Percentiles rank a stretch among this genome's conserved stretches.
Conservation (phyloP, 2,329 filamentous ascomycete genomes). For the Alternaria triticina region DNA sequence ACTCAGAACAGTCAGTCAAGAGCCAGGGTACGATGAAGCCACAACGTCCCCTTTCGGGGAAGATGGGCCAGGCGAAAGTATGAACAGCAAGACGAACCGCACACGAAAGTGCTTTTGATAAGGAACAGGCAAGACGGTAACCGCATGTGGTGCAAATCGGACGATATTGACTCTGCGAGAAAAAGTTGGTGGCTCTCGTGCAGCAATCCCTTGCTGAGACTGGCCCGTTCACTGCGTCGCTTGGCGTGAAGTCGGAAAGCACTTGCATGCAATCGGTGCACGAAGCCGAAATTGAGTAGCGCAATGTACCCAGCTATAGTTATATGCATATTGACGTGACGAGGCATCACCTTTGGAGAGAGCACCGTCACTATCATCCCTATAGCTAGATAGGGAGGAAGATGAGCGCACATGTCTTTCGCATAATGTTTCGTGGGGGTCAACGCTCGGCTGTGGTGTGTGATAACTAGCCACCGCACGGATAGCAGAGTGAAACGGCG, state of each 20-base stretch:
- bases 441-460: neutral
- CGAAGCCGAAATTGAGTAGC: slow-evolving; percentile 13
- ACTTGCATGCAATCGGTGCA: slow-evolving; percentile 20
- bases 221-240: slow-evolving; percentile 29
- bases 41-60: slow-evolving; percentile 20
- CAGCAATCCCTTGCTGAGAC: slow-evolving; percentile 21
- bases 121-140: slow-evolving; percentile 27
- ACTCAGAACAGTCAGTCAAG: slow-evolving; percentile 11
- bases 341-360: neutral
- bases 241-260: slow-evolving; percentile 39
- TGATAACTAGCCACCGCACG: slow-evolving; percentile 15
- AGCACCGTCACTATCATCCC: neutral
- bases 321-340: slow-evolving; percentile 1
- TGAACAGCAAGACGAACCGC: slow-evolving; percentile 21
- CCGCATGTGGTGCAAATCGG: slow-evolving; percentile 24
- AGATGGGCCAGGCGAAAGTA: slow-evolving; percentile 9
- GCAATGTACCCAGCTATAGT: slow-evolving; percentile 7
- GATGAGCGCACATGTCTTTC: neutral
- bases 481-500: slow-evolving; percentile 22
- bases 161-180: slow-evolving; percentile 27
- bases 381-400: neutral
- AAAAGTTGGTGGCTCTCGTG: slow-evolving; percentile 23
- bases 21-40: slow-evolving; percentile 14
- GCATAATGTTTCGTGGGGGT: slow-evolving; percentile 17
- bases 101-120: slow-evolving; percentile 7